Evolutionary conservation across 805 yeast genomes (phyloP).

Genomic region (Yarrowia osloensis): DNA sequence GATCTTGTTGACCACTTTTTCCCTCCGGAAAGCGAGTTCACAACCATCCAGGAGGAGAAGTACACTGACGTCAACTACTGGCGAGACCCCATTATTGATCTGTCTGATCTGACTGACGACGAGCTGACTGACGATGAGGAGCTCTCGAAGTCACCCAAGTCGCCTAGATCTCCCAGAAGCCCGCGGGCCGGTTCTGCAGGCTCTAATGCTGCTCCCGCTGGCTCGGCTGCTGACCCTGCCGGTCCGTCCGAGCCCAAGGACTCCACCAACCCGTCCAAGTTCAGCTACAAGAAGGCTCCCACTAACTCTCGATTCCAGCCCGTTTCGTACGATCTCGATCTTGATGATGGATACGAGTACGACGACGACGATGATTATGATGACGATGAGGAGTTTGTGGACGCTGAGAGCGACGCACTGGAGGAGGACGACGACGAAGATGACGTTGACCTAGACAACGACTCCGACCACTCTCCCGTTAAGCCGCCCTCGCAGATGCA

Average conservation of each 20-base stretch:
- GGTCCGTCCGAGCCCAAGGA: conserved; percentile 17
- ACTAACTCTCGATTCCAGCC: conserved; percentile 28
- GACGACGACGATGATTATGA: conserved; percentile 34
- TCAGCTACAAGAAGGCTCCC: conserved; percentile 14
- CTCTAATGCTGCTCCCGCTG: neutral
- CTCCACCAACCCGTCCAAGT: conserved; percentile 22
- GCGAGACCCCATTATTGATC: conserved; percentile 74
- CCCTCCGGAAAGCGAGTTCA: conserved; percentile 66
- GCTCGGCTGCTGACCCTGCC: conserved; percentile 5
- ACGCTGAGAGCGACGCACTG: conserved; percentile 30
- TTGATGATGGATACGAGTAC: conserved; percentile 34
- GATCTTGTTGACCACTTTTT: conserved; percentile 96
- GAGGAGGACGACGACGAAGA: conserved; percentile 30
- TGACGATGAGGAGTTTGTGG: conserved; percentile 33
- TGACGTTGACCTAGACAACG: conserved; percentile 27
- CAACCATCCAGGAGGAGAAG: conserved; percentile 52
- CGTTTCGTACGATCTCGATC: conserved; percentile 31
- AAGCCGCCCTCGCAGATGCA: conserved; percentile 13
- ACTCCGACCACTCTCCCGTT: conserved; percentile 18
- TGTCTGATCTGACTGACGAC: conserved; percentile 40
- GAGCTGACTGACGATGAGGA: conserved; percentile 15
- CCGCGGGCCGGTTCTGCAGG: conserved; percentile 42
- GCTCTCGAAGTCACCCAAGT: conserved; percentile 47
- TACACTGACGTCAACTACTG: conserved; percentile 89
- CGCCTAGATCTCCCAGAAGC: conserved; percentile 63